Percentiles rank a stretch among this genome's conserved stretches.
phyloP scores from a whole-genome alignment of 768 basidiomycete species.

The Pisolithus orientalis region DNA sequence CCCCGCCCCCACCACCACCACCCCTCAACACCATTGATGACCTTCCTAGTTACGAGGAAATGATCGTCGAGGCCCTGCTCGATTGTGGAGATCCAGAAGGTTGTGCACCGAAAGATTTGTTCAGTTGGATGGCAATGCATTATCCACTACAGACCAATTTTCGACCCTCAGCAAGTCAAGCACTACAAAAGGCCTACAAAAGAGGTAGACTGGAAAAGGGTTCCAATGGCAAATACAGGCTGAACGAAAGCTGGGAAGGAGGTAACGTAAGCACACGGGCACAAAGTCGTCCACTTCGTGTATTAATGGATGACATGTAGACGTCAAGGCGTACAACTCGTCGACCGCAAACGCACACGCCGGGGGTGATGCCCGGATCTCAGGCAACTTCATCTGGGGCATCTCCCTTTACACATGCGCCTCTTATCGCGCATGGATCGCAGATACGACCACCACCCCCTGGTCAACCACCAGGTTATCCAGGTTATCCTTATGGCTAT shows the following conservation, averaged over 20 bases:
- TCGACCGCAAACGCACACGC: constrained; percentile 55
- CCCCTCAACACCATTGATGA: constrained; percentile 34
- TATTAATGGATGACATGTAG: constrained; percentile 32
- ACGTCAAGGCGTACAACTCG: constrained; percentile 74
- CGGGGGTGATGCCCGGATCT: constrained; percentile 23
- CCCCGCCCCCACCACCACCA: constrained; percentile 12
- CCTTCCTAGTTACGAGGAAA: constrained; percentile 85
- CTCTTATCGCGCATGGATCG: constrained; percentile 32
- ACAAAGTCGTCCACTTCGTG: not conserved
- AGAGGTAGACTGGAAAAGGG: constrained; percentile 77
- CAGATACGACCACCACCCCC: constrained; percentile 31
- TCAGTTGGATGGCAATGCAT: constrained; percentile 74
- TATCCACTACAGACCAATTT: constrained; percentile 89
- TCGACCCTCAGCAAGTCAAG: constrained; percentile 83
- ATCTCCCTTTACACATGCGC: constrained; percentile 59
- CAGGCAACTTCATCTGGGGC: constrained; percentile 17
- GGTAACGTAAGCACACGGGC: constrained; percentile 52
- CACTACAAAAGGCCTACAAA: constrained; percentile 80
- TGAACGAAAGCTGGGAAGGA: constrained; percentile 77
- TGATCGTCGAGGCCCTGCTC: constrained; percentile 77
- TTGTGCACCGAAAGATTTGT: constrained; percentile 75
- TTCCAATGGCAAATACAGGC: constrained; percentile 63
- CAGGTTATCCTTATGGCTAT: constrained; percentile 36
- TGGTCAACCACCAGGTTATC: constrained; percentile 29
- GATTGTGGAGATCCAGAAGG: constrained; percentile 69